Conservation (phyloP, 805 yeast genomes). For the Candida broadrunensis region DNA sequence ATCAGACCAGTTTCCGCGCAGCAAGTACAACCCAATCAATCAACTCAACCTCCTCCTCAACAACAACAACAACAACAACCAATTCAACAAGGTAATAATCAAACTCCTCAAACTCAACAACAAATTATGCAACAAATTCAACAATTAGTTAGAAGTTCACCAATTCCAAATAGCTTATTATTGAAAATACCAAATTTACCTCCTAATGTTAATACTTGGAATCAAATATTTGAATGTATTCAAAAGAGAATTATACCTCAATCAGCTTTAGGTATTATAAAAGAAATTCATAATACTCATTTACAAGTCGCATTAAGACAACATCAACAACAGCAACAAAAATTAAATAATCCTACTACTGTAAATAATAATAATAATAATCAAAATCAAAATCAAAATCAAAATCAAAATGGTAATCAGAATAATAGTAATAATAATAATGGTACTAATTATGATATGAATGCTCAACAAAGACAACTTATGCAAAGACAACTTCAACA, state of each 20-base stretch:
- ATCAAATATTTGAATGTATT: conserved; percentile 63
- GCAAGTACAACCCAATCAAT: conserved; percentile 26
- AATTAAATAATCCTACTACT: conserved; percentile 4
- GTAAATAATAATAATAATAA: conserved; percentile 12
- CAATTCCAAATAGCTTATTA: conserved; percentile 69
- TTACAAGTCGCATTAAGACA: conserved; percentile 53
- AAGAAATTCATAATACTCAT: conserved; percentile 66
- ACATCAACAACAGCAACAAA: conserved; percentile 38
- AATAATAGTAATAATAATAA: conserved; percentile 9
- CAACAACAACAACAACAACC: conserved; percentile 16
- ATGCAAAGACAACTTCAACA: conserved; percentile 36
- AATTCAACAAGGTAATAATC: conserved; percentile 15
- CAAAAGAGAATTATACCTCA: conserved; percentile 58
- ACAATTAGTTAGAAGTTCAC: conserved; percentile 54
- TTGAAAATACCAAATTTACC: conserved; percentile 75
- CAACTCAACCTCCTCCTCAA: conserved; percentile 4
- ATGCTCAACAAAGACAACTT: conserved; percentile 36
- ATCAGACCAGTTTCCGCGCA: conserved; percentile 47
- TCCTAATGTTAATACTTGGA: conserved; percentile 77
- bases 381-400: conserved; percentile 9
- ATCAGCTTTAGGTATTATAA: conserved; percentile 55
- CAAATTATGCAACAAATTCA: conserved; percentile 21
- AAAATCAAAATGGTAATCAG: neutral
- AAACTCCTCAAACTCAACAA: conserved; percentile 2
- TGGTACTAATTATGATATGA: conserved; percentile 3